Evolutionary conservation across 345 rosid genomes (phyloP), one percentile per base, ranked within the genome.

Genomic region (Hevea brasiliensis): DNA sequence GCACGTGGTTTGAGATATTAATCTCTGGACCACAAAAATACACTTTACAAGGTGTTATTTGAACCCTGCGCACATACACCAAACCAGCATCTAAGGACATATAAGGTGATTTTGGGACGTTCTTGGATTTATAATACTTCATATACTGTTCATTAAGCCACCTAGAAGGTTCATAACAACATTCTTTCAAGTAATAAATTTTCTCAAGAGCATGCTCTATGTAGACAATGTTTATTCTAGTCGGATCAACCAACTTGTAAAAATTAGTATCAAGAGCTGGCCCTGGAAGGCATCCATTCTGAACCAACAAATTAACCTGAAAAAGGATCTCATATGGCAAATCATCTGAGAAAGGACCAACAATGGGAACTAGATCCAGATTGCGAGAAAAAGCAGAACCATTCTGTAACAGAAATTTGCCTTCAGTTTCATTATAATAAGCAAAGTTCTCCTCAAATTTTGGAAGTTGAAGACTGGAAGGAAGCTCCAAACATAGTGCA

Each of bases 1-100:
- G 63, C 5, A 89, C 89, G 40, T 88, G 88, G 65, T 89, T 89
- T 0, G 94, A 89, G 37, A 82, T 82, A 80, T 85, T 88, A 48
- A 88, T 23, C 76, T 89, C 92, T 1, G 92, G 94, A 44, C 89
- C 94, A 59, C 67, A 70, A 35, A 89, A 89, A 61, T 86, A 89
- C 8, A 88, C 86, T 78, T 80, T 86, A 50, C 82, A 81, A 29
- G 94, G 94, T 17, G 94, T 86, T 67, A 89, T 70, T 40, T 89
- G 94, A 51, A 86, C 82, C 80, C 90, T 75, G 56, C 77, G 84
- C 10, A 84, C 77, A 58, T 85, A 85, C 1, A 88, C 89, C 83
- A 88, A 81, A 12, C 92, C 90, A 61, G 64, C 81, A 71, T 76
- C 86, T 50, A 82, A 74, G 23, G 82, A 68, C 62, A 85, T 75